phyloP scores from a whole-genome alignment of 768 basidiomycete species.

The Candolleomyces efflorescens region DNA sequence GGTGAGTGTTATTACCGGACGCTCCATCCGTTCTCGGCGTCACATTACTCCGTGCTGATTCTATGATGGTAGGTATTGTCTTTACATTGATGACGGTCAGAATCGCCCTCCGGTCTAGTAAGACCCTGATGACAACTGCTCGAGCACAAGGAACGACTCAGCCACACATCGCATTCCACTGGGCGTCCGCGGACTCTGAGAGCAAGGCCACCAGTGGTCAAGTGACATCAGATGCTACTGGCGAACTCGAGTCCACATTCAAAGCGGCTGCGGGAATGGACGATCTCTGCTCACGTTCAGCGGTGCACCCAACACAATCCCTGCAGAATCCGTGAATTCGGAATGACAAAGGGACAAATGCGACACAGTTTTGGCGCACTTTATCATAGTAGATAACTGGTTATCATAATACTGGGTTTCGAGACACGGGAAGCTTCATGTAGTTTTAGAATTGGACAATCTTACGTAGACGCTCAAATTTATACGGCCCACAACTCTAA shows the following conservation, averaged over 20 bases:
- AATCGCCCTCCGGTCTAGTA: background rate
- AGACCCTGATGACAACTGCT: conserved; percentile 1
- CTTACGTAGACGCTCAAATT: too few relatives aligned
- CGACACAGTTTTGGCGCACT: too few relatives aligned
- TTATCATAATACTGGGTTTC: too few relatives aligned
- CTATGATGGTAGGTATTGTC: background rate
- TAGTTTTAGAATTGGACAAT: too few relatives aligned
- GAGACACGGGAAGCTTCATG: too few relatives aligned
- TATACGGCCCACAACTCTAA: too few relatives aligned
- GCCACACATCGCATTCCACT: background rate
- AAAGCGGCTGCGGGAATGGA: background rate
- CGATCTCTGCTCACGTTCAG: too few relatives aligned
- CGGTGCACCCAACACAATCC: too few relatives aligned
- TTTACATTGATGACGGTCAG: conserved; percentile 1
- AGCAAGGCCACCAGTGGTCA: background rate
- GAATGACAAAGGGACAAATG: too few relatives aligned
- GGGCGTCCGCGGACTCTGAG: background rate
- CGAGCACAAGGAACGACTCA: background rate
- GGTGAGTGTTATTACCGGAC: background rate
- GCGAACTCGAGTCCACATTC: background rate
- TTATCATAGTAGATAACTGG: too few relatives aligned
- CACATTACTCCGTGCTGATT: background rate
- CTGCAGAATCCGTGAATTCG: too few relatives aligned
- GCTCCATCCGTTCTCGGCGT: too few relatives aligned
- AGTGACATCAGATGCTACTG: background rate